A percentile compares a stretch with the other conserved stretches of the same genome.
These are phyloP conservation scores for Porodaedalea pini DNA, from an alignment of 1,284 basidiomycete genomes.

Conservation along the genomic window DNA sequence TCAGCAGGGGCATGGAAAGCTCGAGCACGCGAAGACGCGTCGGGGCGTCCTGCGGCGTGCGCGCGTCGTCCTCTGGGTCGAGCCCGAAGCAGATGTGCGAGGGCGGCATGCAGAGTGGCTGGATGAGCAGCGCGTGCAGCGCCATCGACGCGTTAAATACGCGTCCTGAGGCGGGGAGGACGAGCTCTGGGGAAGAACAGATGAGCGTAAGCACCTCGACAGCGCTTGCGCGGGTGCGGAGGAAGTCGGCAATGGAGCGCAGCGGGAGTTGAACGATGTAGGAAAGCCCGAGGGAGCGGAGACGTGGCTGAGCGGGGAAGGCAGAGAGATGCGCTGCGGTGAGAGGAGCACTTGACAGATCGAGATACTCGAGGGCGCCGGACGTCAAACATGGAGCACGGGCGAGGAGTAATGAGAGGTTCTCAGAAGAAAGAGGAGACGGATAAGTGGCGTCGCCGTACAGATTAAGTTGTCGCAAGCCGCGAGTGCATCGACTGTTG, in stretches of 20 bases:
- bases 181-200: conserved; percentile 74
- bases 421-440: conserved; percentile 69
- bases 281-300: conserved; percentile 87
- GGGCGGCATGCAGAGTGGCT: conserved; percentile 76
- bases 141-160: conserved; percentile 48
- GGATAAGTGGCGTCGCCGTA: conserved; percentile 87
- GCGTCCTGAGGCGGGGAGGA: conserved; percentile 45
- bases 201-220: conserved; percentile 86
- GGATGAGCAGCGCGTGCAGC: conserved; percentile 69
- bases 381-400: conserved; percentile 79
- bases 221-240: conserved; percentile 66
- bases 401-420: conserved; percentile 69
- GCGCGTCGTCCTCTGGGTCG: conserved; percentile 28
- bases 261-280: conserved; percentile 77
- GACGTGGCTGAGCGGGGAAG: conserved; percentile 65
- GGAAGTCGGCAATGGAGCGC: conserved; percentile 63
- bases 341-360: conserved; percentile 82
- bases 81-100: conserved; percentile 51
- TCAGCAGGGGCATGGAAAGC: conserved; percentile 72
- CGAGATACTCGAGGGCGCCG: conserved; percentile 81
- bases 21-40: conserved; percentile 89
- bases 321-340: conserved; percentile 53
- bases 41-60: conserved; percentile 37
- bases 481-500: conserved; percentile 59
- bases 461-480: conserved; percentile 78